These are phyloP conservation scores for Hysterium pulicare DNA, from an alignment of 2,329 filamentous ascomycete genomes.

Conservation along the genomic window DNA sequence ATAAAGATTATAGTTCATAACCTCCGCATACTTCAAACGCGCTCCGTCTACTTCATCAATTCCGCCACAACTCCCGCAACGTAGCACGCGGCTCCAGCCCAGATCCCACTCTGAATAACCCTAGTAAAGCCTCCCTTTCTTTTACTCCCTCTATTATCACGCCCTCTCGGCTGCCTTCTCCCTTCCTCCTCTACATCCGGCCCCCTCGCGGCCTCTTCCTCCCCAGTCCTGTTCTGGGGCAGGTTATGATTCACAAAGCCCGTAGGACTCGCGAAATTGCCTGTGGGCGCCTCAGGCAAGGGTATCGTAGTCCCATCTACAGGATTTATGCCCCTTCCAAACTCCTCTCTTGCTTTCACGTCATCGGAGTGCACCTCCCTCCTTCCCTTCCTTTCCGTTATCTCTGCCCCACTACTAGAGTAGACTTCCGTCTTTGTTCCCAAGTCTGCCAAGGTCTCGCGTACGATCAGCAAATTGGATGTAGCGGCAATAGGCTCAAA, in stretches of 20 bases:
- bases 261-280: constrained; percentile 20
- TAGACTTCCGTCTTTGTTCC: background rate
- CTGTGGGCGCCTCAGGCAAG: constrained; percentile 8
- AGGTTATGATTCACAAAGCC: constrained; percentile 28
- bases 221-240: no score
- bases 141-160: background rate
- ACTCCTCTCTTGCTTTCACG: background rate
- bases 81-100: constrained; percentile 27
- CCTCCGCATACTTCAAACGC: no score
- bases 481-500: constrained; percentile 28
- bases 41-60: constrained; percentile 3
- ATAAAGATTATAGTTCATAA: no score
- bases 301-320: constrained; percentile 34
- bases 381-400: no score
- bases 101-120: constrained; percentile 30
- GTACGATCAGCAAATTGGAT: constrained; percentile 29
- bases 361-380: background rate
- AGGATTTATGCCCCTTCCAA: constrained; percentile 21
- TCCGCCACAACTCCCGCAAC: constrained; percentile 31
- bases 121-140: constrained; percentile 13
- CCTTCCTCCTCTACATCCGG: constrained; percentile 7
- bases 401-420: no score
- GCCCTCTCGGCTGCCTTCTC: background rate
- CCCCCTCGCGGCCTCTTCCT: background rate
- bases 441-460: constrained; percentile 14